A percentile compares a stretch with the other conserved stretches of the same genome.
Conservation (phyloP, 805 yeast species). For the Soucietia sequanensis region DNA sequence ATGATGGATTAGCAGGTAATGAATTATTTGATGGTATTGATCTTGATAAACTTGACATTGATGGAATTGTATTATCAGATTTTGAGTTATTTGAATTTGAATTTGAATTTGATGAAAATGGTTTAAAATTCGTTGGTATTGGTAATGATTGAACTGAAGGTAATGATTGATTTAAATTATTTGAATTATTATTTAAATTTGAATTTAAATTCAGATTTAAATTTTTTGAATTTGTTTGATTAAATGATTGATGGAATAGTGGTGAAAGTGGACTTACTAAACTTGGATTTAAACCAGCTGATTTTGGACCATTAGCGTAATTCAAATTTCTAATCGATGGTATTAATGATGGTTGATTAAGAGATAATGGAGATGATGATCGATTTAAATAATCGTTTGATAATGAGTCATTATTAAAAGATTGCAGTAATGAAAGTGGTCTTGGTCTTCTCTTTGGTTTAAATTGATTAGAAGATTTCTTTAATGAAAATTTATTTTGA, state of each 20-base stretch:
- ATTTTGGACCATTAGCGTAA: slow-evolving; percentile 11
- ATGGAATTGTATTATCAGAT: slow-evolving; percentile 4
- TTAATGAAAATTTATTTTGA: too few species aligned
- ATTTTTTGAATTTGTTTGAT: slow-evolving; percentile 16
- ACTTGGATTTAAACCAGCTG: slow-evolving; percentile 26
- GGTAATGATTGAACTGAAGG: slow-evolving; percentile 10
- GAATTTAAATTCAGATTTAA: too few species aligned
- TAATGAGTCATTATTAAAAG: slow-evolving; percentile 20
- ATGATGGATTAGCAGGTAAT: background rate
- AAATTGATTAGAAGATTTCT: slow-evolving; percentile 23
- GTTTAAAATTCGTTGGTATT: slow-evolving; percentile 7
- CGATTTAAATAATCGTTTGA: slow-evolving; percentile 5
- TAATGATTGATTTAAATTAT: slow-evolving; percentile 5
- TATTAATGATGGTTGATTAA: slow-evolving; percentile 8
- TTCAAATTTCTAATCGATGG: background rate
- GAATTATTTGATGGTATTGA: slow-evolving; percentile 1
- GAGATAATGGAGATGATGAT: slow-evolving; percentile 7
- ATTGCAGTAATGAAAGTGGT: slow-evolving; percentile 36
- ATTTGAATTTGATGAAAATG: background rate
- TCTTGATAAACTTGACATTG: slow-evolving; percentile 5
- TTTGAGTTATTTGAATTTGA: background rate
- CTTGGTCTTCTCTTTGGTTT: slow-evolving; percentile 41
- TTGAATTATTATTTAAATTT: slow-evolving; percentile 3
- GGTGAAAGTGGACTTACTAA: slow-evolving; percentile 40
- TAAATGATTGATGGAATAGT: slow-evolving; percentile 37